Evolutionary conservation across 441 rosid species (phyloP).

Genomic region (Adansonia grandidieri): DNA sequence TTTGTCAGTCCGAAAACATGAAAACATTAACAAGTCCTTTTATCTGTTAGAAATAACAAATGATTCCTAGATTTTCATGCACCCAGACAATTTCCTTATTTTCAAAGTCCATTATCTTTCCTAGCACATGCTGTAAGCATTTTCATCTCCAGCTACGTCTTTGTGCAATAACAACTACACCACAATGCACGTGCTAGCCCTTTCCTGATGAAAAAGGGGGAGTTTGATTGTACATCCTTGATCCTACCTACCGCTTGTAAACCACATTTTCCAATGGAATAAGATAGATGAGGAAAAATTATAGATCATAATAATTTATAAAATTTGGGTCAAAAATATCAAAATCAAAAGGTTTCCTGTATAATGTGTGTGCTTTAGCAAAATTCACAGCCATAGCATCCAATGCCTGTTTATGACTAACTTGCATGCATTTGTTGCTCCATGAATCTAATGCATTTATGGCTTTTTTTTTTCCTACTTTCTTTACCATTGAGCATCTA

Average conservation of each 20-base stretch:
- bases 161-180: constrained; percentile 1
- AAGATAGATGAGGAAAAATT: neutral
- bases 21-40: neutral
- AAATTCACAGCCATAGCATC: neutral
- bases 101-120: neutral
- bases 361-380: neutral
- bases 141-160: neutral
- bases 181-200: neutral
- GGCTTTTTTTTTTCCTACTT: neutral
- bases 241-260: neutral
- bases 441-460: neutral
- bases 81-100: neutral
- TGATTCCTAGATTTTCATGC: neutral
- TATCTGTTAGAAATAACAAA: neutral
- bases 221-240: constrained; percentile 2
- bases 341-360: neutral
- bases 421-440: neutral
- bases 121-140: neutral
- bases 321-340: neutral
- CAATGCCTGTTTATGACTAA: constrained; percentile 15
- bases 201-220: neutral
- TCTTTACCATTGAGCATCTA: neutral
- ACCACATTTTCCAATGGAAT: neutral
- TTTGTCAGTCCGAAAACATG: neutral
- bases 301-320: constrained; percentile 3